Evolutionary conservation across 192 early-diverging fungal species (phyloP), one percentile per base, ranked within the genome.

Genomic region (Diversispora eburnea): DNA sequence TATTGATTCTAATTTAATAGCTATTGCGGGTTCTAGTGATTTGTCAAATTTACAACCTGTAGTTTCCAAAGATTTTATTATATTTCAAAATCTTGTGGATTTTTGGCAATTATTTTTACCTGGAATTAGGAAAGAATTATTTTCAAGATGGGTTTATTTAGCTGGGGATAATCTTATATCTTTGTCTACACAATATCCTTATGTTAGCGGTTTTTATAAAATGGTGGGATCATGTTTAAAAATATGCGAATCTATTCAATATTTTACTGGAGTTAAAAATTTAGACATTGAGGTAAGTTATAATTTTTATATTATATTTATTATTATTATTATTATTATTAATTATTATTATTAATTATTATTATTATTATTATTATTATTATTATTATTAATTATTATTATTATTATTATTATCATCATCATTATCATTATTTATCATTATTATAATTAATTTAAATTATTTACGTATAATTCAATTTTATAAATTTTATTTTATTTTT

Each of bases 151-250:
- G 91, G 61, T 90, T 8, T 84, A 80, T 74, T 76, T 86, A 3
- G 76, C 84, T 41, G 88, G 88, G 4, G 78, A 82, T 25, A 68
- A 70, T 56, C 59, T 87, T 0, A 84, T 91, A 12, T 75, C 79
- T 13, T 77, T 88, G 20, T 87, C 87, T 13, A 72, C 77, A 0
- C 76, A 77, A 60, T 69, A 89, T 66, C 91, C 91, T 0, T 75
- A 92, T 17, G 84, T 93, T 56, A 89, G 87, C 73, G 90, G 90
- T 0, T 91, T 92, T 63, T 90, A 92, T 77, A 91, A 90, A 51
- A 80, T 93, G 70, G 77, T 90, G 58, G 74, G 80, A 3, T 77
- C 82, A 1, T 79, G 79, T 43, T 41, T 89, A 41, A 64, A 65
- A n/a, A 72, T 88, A 25, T 82, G 75, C 59, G 77, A 85, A 63